Evolutionary conservation across 345 rosid species (phyloP).

Genomic region (Syzygium grande): DNA sequence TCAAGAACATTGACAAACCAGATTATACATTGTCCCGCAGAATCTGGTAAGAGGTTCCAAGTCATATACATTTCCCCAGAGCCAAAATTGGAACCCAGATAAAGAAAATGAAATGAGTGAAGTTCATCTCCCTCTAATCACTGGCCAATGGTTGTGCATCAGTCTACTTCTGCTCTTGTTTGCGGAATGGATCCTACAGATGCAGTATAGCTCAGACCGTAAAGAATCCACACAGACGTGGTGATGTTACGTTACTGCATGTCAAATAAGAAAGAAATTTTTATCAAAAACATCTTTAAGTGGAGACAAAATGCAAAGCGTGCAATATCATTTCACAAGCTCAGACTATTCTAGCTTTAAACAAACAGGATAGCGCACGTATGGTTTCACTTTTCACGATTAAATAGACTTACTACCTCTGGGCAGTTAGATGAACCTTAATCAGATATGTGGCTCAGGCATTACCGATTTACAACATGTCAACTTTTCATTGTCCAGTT

Average conservation of each 20-base stretch:
- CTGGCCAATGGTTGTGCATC: slow-evolving; percentile 15
- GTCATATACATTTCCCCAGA: background rate
- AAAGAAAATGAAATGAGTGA: background rate
- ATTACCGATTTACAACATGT: background rate
- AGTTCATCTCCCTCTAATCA: background rate
- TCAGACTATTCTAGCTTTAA: background rate
- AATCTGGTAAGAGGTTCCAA: background rate
- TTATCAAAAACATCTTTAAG: background rate
- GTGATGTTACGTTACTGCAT: background rate
- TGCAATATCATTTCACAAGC: background rate
- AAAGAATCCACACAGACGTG: background rate
- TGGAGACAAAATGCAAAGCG: background rate
- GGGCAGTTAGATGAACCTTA: background rate
- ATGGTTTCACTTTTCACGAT: background rate
- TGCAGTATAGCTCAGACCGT: background rate
- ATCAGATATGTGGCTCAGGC: background rate
- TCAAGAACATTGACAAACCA: background rate
- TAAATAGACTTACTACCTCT: background rate
- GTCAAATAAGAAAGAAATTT: background rate
- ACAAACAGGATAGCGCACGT: background rate
- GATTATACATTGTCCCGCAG: background rate
- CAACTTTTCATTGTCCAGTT: background rate
- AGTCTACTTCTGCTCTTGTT: slow-evolving; percentile 19
- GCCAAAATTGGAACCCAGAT: background rate
- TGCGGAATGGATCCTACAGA: slow-evolving; percentile 32